A percentile compares a stretch with the other conserved stretches of the same genome.
phyloP scores from a whole-genome alignment of 1,284 basidiomycete species.

The Sphaerobolus stellatus region DNA sequence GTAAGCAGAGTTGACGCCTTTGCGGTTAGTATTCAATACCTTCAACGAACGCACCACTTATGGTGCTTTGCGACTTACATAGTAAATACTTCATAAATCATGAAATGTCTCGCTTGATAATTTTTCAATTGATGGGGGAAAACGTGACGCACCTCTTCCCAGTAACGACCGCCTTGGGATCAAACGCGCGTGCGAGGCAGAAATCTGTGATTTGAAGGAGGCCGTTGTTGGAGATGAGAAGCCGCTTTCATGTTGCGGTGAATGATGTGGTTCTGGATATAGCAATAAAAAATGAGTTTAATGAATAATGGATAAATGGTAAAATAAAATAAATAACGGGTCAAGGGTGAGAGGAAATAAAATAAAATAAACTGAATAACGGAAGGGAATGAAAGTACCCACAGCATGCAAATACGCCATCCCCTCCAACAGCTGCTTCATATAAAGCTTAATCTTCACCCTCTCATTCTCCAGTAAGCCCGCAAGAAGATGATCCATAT shows the following conservation, averaged over 20 bases:
- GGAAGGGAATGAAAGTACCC: too few species aligned
- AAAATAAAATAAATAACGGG: slow-evolving; percentile 13
- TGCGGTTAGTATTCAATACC: too few species aligned
- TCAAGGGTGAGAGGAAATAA: slow-evolving; percentile 12
- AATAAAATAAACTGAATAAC: slow-evolving; percentile 19
- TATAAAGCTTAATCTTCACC: slow-evolving; percentile 93
- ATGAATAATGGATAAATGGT: too few species aligned
- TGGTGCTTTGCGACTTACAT: too few species aligned
- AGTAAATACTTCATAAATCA: slow-evolving; percentile 11
- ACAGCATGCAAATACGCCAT: slow-evolving; percentile 94
- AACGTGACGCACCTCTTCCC: slow-evolving; percentile 32
- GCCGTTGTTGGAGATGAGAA: slow-evolving; percentile 89
- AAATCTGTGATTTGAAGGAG: slow-evolving; percentile 92
- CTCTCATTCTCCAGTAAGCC: slow-evolving; percentile 90
- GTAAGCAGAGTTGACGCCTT: too few species aligned
- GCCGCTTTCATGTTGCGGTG: slow-evolving; percentile 99
- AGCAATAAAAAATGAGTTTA: too few species aligned
- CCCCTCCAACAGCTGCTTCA: slow-evolving; percentile 93
- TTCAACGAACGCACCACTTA: slow-evolving; percentile 33
- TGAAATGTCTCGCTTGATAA: slow-evolving; percentile 22
- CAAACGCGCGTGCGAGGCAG: slow-evolving; percentile 84
- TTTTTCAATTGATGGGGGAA: too few species aligned
- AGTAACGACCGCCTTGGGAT: slow-evolving; percentile 45
- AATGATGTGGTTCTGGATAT: slow-evolving; percentile 81
- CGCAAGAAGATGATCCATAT: slow-evolving; percentile 99